Conservation (phyloP, 352 stramenopile genomes). For the Globisporangium emineosum region DNA sequence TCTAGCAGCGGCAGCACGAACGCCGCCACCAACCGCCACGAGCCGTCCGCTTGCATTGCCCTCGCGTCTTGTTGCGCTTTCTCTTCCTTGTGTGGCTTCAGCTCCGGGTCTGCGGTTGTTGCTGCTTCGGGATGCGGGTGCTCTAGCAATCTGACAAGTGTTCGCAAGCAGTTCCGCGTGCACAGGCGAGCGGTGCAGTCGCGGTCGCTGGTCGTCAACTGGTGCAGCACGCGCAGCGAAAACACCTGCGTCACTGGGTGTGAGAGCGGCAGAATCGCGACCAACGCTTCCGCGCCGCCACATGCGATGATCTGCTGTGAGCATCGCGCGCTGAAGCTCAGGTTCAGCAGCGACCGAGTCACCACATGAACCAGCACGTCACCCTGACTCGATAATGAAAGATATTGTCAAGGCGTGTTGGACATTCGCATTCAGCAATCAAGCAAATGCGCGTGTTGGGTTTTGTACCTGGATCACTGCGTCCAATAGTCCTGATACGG, state of each 20-base stretch:
- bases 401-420: not conserved
- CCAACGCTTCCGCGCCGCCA: slow-evolving; percentile 11
- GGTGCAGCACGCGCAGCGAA: slow-evolving; percentile 19
- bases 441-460: not conserved
- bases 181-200: not conserved
- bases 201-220: slow-evolving; percentile 2
- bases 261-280: slow-evolving; percentile 17
- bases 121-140: not conserved
- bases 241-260: slow-evolving; percentile 12
- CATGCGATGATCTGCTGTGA: slow-evolving; percentile 8
- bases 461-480: slow-evolving; percentile 2
- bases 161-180: slow-evolving; percentile 1
- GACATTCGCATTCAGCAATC: not conserved
- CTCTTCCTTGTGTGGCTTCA: not conserved
- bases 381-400: slow-evolving; percentile 10
- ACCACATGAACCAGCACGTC: slow-evolving; percentile 21
- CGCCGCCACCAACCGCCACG: not conserved
- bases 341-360: slow-evolving; percentile 15
- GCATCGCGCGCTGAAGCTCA: slow-evolving; percentile 16
- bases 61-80: not conserved
- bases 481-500: not conserved
- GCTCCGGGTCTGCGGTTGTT: not conserved
- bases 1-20: slow-evolving; percentile 15
- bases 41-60: not conserved
- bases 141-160: slow-evolving; percentile 8